Evolutionary conservation across 768 basidiomycete species (phyloP).

Genomic region (Baorangia bicolor): DNA sequence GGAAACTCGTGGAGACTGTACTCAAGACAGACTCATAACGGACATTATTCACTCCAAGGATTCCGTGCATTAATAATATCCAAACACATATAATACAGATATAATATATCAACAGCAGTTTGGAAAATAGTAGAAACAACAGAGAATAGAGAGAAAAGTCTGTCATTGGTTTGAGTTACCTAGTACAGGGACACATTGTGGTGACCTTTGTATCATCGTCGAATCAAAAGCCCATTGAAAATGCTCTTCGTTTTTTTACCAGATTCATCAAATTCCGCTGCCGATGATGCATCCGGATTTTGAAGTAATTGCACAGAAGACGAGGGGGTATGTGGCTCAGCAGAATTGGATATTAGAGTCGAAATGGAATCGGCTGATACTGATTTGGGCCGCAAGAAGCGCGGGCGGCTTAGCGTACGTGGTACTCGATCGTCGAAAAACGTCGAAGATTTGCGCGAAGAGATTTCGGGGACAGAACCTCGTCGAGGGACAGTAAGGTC

Average conservation of each 20-base stretch:
- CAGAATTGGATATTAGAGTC: conserved; percentile 19
- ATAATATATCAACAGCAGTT: conserved; percentile 16
- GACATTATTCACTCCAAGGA: background rate
- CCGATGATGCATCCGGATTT: conserved; percentile 5
- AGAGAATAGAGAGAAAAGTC: background rate
- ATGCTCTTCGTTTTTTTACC: conserved; percentile 38
- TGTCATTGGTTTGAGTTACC: background rate
- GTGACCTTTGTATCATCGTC: conserved; percentile 37
- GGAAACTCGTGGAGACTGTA: conserved; percentile 46
- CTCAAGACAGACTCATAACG: conserved; percentile 31
- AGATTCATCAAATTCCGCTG: conserved; percentile 18
- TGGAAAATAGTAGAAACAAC: conserved; percentile 9
- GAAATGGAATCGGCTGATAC: conserved; percentile 57
- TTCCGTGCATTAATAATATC: conserved; percentile 13
- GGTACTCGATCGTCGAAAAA: conserved; percentile 21
- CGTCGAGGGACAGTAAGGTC: conserved; percentile 21
- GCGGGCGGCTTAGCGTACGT: conserved; percentile 20
- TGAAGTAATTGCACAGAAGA: conserved; percentile 3
- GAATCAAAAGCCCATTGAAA: conserved; percentile 39
- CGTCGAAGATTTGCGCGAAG: conserved; percentile 5
- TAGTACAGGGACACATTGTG: background rate
- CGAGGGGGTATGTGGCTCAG: conserved; percentile 7
- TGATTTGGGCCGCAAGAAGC: conserved; percentile 45
- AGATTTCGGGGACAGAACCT: conserved; percentile 29
- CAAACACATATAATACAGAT: conserved; percentile 26